Evolutionary conservation across 2,329 filamentous ascomycete species (phyloP).

Genomic region (Pseudogymnoascus sp.): DNA sequence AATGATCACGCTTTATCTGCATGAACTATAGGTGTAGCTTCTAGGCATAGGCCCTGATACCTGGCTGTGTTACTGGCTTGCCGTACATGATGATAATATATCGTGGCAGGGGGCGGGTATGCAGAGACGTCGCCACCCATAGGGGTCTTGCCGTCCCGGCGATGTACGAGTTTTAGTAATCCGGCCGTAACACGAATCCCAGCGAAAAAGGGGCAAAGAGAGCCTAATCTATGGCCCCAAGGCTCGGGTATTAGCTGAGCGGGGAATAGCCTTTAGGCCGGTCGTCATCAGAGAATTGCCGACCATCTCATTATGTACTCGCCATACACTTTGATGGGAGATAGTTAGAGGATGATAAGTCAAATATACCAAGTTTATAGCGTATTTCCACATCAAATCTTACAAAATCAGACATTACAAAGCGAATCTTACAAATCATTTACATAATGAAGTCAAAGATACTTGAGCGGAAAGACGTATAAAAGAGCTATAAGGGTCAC

Average conservation of each 20-base stretch:
- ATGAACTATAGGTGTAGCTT: background rate
- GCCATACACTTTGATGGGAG: background rate
- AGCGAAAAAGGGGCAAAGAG: background rate
- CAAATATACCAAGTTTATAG: too few species aligned
- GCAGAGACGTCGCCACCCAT: background rate
- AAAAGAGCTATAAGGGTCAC: background rate
- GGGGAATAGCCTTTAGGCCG: background rate
- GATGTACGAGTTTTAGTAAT: background rate
- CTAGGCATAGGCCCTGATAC: background rate
- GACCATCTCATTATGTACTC: background rate
- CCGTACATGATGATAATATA: background rate
- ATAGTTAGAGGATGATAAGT: background rate
- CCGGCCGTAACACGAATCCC: background rate
- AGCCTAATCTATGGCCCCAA: background rate
- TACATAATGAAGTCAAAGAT: background rate
- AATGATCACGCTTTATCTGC: background rate
- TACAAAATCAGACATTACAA: background rate
- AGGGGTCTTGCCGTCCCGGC: background rate
- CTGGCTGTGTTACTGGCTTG: background rate
- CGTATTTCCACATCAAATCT: too few species aligned
- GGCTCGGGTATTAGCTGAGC: background rate
- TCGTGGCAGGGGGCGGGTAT: background rate
- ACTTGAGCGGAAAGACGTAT: background rate
- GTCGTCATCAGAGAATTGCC: background rate
- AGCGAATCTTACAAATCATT: background rate